Conservation (phyloP, 306 rosid genomes). For the apple (Malus domestica) region ASM211411v1 NC_041804.1:7849501-7850000, state of each 20-base stretch:
- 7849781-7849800: constrained; percentile 16
- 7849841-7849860: constrained; percentile 23
- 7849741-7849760: constrained; percentile 75
- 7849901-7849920: neutral
- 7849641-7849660: neutral
- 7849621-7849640: neutral
- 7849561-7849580: neutral
- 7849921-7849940: neutral
- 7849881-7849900: constrained; percentile 11
- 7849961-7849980: neutral
- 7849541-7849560: neutral
- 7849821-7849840: constrained; percentile 46
- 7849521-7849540: neutral
- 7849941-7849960: constrained; percentile 7
- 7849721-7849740: constrained; percentile 72
- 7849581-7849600: neutral
- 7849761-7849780: constrained; percentile 55
- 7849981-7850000: neutral
- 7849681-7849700: constrained; percentile 29
- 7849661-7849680: constrained; percentile 45
- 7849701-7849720: constrained; percentile 85
- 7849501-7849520: neutral
- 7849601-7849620: neutral
- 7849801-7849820: constrained; percentile 71
- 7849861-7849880: neutral